A percentile compares a stretch with the other conserved stretches of the same genome.
Conservation (phyloP, 2,329 filamentous ascomycete species). For the Didymella segeticola region DNA sequence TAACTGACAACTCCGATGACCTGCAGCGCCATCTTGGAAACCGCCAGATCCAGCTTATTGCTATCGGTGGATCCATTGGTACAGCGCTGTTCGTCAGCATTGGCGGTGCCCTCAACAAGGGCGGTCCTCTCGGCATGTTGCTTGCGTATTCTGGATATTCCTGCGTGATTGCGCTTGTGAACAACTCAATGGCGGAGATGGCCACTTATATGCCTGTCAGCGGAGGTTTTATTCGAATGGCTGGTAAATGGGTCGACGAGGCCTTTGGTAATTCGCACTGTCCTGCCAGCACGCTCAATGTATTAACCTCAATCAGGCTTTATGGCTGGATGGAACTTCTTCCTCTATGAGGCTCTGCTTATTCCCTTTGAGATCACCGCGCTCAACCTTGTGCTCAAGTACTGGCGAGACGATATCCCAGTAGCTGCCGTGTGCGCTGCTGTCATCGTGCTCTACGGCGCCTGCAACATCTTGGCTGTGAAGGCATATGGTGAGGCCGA, state of each 20-base stretch:
- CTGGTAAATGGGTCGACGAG: constrained; percentile 11
- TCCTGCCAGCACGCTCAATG: neutral
- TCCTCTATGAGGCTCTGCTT: constrained; percentile 59
- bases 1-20: constrained; percentile 46
- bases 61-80: constrained; percentile 51
- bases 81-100: constrained; percentile 67
- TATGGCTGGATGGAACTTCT: constrained; percentile 61
- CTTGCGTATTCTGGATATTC: constrained; percentile 66
- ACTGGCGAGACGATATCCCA: constrained; percentile 56
- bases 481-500: constrained; percentile 54
- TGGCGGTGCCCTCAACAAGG: constrained; percentile 60
- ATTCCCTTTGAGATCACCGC: constrained; percentile 61
- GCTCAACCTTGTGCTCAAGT: constrained; percentile 48
- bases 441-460: constrained; percentile 52
- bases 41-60: constrained; percentile 51
- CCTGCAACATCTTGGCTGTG: constrained; percentile 56
- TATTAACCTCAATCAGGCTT: constrained; percentile 52
- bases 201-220: constrained; percentile 66
- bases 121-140: constrained; percentile 62
- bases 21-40: constrained; percentile 50
- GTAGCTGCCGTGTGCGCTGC: constrained; percentile 51
- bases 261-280: constrained; percentile 1
- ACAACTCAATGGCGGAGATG: constrained; percentile 73
- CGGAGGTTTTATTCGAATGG: constrained; percentile 68
- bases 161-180: constrained; percentile 64